Evolutionary conservation across 345 rosid genomes (phyloP).

Genomic region (Lepidium africanum): DNA sequence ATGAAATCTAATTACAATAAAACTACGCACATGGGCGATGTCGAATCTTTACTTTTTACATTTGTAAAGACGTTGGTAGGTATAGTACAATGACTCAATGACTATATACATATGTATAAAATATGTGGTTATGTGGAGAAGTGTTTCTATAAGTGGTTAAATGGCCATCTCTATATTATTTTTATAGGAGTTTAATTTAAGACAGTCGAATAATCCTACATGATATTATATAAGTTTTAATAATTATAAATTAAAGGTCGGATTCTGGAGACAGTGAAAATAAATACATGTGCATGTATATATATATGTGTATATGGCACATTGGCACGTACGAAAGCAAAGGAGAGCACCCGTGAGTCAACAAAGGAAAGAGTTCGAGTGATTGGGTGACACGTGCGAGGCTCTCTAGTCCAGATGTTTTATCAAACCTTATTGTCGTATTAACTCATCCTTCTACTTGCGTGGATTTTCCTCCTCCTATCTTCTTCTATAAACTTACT

Average conservation of each 20-base stretch:
- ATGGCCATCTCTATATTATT: no score
- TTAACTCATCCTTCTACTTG: conserved; percentile 2
- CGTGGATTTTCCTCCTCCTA: conserved; percentile 26
- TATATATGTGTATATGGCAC: conserved; percentile 9
- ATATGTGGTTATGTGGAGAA: neutral
- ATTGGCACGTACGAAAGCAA: conserved; percentile 15
- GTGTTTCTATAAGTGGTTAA: no score
- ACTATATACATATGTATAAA: neutral
- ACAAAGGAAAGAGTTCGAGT: conserved; percentile 13
- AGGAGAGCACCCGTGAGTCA: conserved; percentile 22
- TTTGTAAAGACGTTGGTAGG: conserved; percentile 19
- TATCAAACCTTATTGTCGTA: neutral
- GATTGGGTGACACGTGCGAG: conserved; percentile 26
- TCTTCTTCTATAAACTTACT: conserved; percentile 16
- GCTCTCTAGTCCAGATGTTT: conserved; percentile 25
- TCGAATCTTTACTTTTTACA: neutral
- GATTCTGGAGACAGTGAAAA: no score
- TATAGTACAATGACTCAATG: conserved; percentile 1
- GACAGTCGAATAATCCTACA: no score
- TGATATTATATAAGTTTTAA: no score
- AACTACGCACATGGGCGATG: conserved; percentile 10
- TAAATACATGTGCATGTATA: neutral
- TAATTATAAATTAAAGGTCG: no score
- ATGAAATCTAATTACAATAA: neutral
- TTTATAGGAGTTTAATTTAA: no score